Evolutionary conservation across 2,329 filamentous ascomycete species (phyloP).

Genomic region (Periglandula ipomoeae): DNA sequence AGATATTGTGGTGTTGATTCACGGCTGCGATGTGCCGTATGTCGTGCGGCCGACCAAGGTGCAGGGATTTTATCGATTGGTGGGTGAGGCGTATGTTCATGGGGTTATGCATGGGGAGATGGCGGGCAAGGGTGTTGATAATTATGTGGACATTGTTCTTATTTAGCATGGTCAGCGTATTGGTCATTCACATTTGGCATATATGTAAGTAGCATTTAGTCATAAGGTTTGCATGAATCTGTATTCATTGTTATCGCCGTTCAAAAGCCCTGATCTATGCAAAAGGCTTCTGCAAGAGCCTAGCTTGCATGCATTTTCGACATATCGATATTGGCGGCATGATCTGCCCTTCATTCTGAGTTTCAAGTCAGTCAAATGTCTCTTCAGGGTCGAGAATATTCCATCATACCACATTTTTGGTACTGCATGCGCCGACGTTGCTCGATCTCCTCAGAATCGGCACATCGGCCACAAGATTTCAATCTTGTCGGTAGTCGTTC

Average conservation of each 20-base stretch:
- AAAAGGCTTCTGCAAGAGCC: neutral
- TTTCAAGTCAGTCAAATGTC: neutral
- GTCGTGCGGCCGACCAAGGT: conserved; percentile 4
- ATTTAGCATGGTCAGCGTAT: neutral
- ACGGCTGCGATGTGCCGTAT: conserved; percentile 10
- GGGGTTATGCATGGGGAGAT: conserved; percentile 11
- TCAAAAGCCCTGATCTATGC: neutral
- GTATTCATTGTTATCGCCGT: neutral
- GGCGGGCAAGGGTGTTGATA: neutral
- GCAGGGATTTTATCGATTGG: conserved; percentile 4
- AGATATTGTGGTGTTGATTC: conserved; percentile 8
- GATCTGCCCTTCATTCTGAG: neutral
- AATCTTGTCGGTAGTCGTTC: neutral
- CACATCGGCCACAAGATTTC: conserved; percentile 7
- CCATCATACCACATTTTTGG: neutral
- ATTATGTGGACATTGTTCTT: conserved; percentile 2
- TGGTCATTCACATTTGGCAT: neutral
- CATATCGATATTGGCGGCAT: neutral
- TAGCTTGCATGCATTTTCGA: neutral
- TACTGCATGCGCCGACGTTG: conserved; percentile 9
- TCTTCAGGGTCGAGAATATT: neutral
- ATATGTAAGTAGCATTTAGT: neutral
- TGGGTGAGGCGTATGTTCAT: conserved; percentile 11
- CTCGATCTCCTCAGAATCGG: conserved; percentile 2
- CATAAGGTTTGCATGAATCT: neutral